phyloP scores from a whole-genome alignment of 805 yeast genomes.

The Wickerhamomyces sydowiorum region DNA sequence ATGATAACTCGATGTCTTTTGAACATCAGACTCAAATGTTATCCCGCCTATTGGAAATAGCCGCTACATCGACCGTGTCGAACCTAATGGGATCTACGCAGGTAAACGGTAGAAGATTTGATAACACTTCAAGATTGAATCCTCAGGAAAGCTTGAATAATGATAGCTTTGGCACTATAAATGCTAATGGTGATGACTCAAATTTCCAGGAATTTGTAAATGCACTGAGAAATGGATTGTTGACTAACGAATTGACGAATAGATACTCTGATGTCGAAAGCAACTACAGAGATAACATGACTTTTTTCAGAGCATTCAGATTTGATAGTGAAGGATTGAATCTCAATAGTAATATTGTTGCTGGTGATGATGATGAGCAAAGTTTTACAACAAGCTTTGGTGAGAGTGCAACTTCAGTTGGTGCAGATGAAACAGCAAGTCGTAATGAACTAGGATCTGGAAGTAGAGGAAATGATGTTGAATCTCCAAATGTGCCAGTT shows the following conservation, averaged over 20 bases:
- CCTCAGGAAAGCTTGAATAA: not conserved
- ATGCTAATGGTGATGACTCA: conserved; percentile 21
- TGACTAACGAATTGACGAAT: conserved; percentile 32
- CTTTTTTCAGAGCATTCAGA: conserved; percentile 39
- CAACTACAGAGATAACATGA: conserved; percentile 11
- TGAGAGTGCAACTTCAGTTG: too few relatives aligned
- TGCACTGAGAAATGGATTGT: conserved; percentile 33
- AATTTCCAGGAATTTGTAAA: conserved; percentile 39
- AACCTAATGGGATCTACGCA: conserved; percentile 29
- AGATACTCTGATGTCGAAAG: conserved; percentile 4
- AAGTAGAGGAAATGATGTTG: conserved; percentile 1
- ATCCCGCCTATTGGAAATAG: conserved; percentile 36
- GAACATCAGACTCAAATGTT: conserved; percentile 35
- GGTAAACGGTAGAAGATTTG: conserved; percentile 25
- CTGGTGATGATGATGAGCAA: too few relatives aligned
- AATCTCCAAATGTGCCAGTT: conserved; percentile 33
- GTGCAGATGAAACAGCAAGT: not conserved
- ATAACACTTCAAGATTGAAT: conserved; percentile 15
- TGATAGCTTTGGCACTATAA: not conserved
- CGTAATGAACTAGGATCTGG: not conserved
- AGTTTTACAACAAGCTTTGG: too few relatives aligned
- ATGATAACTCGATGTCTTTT: conserved; percentile 6
- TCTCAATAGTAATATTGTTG: not conserved
- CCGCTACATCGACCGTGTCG: conserved; percentile 38
- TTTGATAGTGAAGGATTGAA: conserved; percentile 24